Evolutionary conservation across 306 rosid species (phyloP), one percentile per base, ranked within the genome.

Genomic region (Abrus precatorius): DNA sequence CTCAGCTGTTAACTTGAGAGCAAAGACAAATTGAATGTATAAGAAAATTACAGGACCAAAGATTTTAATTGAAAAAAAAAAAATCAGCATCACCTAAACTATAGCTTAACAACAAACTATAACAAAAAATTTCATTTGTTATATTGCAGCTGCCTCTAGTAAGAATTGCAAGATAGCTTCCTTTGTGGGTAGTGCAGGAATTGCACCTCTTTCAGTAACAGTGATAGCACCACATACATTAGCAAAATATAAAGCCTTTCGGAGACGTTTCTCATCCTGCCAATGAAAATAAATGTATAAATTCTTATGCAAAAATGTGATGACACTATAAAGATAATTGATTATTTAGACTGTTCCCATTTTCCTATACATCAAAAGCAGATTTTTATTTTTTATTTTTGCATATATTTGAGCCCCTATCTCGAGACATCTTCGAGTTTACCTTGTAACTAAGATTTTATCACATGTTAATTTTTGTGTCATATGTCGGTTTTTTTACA

Each of bases 221-320:
- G 98, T 90, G 65, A 95, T 77, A 60, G 97, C 98, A 8, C 98
- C 98, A 2, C 97, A 92, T 50, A 85, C 89, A 53, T 95, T 95
- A 4, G 95, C 97, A 34, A 95, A 95, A 48, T 76, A 77, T 62
- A 95, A 78, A 71, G 97, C 94, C 77, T 88, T 92, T 54, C 88
- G 75, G 6, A 92, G 75, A 41, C 84, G 77, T 66, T 84, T 66
- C 82, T 92, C 97, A 48, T 95, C 90, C 98, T 92, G 89, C 68
- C 9, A 66, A 36, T 32, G 0, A 48, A 34, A 54, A 45, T 9
- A 38, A 38, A 63, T 59, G 59, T 4, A 67, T 75, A 49, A 49
- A 48, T 71, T 64, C 53, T 55, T 30, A 28, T 72, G 11, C 9
- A 9, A 75, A 65, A 62, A 60, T 50, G 32, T 49, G 55, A 79